A percentile compares a stretch with the other conserved stretches of the same genome.
phyloP scores from a whole-genome alignment of 1,284 basidiomycete species.

The Cutaneotrichosporon sp. region DNA sequence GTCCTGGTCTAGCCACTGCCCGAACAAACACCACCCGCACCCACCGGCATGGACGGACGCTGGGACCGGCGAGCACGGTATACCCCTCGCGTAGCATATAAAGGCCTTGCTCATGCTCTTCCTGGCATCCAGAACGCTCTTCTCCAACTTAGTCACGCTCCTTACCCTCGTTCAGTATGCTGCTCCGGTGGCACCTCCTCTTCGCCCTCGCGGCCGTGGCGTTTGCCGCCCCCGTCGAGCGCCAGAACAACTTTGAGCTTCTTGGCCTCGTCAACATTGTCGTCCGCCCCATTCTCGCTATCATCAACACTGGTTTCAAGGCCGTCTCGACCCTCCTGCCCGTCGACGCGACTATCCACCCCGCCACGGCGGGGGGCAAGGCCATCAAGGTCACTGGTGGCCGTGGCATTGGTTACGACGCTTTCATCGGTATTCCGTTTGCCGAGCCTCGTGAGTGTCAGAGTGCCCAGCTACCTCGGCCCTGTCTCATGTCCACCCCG shows the following conservation, averaged over 20 bases:
- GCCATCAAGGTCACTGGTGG: constrained; percentile 8
- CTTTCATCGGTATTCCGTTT: constrained; percentile 18
- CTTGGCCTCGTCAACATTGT: not conserved
- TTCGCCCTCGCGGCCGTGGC: not conserved
- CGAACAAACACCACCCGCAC: not conserved
- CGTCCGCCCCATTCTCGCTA: not conserved
- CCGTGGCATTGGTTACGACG: constrained; percentile 2
- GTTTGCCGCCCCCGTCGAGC: not conserved
- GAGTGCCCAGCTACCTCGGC: too few species aligned
- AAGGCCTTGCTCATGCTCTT: too few species aligned
- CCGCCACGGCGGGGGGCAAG: not conserved
- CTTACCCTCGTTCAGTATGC: not conserved
- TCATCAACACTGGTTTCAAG: not conserved
- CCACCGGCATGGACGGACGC: too few species aligned
- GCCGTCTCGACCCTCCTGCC: not conserved
- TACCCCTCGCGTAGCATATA: not conserved
- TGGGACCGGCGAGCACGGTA: too few species aligned
- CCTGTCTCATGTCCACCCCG: too few species aligned
- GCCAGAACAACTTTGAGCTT: not conserved
- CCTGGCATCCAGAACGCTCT: too few species aligned
- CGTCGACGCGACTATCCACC: not conserved
- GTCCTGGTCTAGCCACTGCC: too few species aligned
- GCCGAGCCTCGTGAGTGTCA: constrained; percentile 15
- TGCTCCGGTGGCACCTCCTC: not conserved
- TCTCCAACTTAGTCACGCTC: too few species aligned